Conservation (phyloP, 2,329 filamentous ascomycete species). For the Cercospora zeae-maydis region DNA sequence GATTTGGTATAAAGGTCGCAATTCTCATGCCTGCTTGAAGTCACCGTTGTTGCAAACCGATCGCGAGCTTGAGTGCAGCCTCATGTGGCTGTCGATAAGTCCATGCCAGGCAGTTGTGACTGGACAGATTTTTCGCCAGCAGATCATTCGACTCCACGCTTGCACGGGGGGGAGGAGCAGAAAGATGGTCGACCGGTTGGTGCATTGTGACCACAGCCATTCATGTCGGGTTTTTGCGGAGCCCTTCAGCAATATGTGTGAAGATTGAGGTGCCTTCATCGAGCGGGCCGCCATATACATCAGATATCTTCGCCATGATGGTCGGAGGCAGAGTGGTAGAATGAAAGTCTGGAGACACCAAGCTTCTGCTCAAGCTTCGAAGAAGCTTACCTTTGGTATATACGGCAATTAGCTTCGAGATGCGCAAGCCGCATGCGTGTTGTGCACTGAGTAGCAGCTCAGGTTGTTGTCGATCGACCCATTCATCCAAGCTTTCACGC, state of each 20-base stretch:
- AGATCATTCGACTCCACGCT: neutral
- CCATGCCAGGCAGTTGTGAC: conserved; percentile 16
- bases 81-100: conserved; percentile 19
- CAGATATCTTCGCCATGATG: neutral
- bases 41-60: conserved; percentile 10
- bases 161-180: neutral
- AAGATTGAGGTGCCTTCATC: conserved; percentile 11
- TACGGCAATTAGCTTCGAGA: neutral
- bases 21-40: conserved; percentile 18
- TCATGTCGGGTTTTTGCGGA: conserved; percentile 10
- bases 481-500: neutral
- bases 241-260: conserved; percentile 10
- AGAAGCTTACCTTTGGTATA: neutral
- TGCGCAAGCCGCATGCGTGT: neutral
- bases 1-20: conserved; percentile 20
- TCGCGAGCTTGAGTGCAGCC: conserved; percentile 12
- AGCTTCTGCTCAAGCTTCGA: neutral
- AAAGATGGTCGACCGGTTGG: conserved; percentile 7
- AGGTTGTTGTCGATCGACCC: neutral
- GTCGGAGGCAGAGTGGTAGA: neutral
- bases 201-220: conserved; percentile 12
- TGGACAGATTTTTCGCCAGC: neutral
- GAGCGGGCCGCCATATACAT: conserved; percentile 6
- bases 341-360: neutral
- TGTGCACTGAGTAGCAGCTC: neutral